Evolutionary conservation across 2,329 filamentous ascomycete genomes (phyloP).

Genomic region (Microdochium nivale): DNA sequence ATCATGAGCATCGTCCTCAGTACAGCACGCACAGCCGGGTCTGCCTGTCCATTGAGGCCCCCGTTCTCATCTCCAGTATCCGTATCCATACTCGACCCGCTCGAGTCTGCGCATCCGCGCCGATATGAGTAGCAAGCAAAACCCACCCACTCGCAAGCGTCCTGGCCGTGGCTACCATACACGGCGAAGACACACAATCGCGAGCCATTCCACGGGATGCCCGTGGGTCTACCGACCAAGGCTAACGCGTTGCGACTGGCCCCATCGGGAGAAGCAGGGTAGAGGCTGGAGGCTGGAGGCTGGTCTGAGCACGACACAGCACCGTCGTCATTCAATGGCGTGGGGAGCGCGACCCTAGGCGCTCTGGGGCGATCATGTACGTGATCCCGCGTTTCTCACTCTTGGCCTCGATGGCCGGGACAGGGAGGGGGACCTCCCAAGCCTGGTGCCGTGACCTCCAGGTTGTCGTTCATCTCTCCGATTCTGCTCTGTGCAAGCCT

Average conservation of each 20-base stretch:
- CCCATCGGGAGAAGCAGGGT: background rate
- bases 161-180: background rate
- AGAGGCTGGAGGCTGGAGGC: background rate
- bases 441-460: background rate
- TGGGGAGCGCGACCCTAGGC: background rate
- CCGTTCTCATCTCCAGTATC: too few species aligned
- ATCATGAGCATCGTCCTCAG: too few species aligned
- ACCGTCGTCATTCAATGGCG: background rate
- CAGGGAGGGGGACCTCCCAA: background rate
- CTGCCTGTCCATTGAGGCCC: too few species aligned
- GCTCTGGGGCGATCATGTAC: background rate
- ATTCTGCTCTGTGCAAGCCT: too few species aligned
- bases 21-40: too few species aligned
- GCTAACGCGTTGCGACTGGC: too few species aligned
- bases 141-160: background rate
- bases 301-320: background rate
- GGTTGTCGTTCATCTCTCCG: too few species aligned
- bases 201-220: background rate
- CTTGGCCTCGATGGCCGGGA: background rate
- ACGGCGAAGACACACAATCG: background rate
- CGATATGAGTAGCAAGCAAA: background rate
- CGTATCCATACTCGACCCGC: too few species aligned
- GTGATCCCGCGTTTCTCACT: background rate
- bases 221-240: background rate
- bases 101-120: background rate